Conservation (phyloP, 352 stramenopile species). For the Globisporangium yorkense region DNA sequence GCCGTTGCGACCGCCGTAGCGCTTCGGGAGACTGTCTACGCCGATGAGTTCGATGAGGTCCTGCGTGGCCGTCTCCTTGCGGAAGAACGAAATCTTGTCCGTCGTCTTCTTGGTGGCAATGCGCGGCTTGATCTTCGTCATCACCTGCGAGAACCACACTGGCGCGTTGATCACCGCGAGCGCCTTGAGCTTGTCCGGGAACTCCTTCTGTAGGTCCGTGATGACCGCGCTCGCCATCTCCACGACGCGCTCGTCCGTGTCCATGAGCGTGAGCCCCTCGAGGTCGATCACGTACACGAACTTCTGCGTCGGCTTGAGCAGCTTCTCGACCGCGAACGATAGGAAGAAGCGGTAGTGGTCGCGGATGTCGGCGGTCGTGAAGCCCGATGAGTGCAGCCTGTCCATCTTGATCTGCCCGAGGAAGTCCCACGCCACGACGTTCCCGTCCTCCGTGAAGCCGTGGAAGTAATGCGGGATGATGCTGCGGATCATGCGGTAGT, state of each 20-base stretch:
- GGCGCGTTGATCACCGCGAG: constrained; percentile 64
- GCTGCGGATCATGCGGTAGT: constrained; percentile 64
- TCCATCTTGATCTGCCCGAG: constrained; percentile 77
- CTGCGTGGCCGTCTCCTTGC: constrained; percentile 27
- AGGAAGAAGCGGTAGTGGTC: constrained; percentile 78
- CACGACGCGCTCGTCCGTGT: constrained; percentile 65
- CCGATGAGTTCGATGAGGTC: constrained; percentile 59
- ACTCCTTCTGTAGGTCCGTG: constrained; percentile 48
- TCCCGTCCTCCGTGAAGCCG: constrained; percentile 57
- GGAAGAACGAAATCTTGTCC: constrained; percentile 64
- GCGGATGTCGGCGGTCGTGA: constrained; percentile 64
- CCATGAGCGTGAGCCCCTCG: constrained; percentile 65
- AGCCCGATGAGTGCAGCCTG: constrained; percentile 51
- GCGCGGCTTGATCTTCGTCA: constrained; percentile 44
- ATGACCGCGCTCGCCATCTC: constrained; percentile 49
- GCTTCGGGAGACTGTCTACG: constrained; percentile 62
- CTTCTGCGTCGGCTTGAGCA: constrained; percentile 57
- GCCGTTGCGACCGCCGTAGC: constrained; percentile 65
- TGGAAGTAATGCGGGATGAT: constrained; percentile 77
- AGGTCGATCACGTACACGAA: constrained; percentile 76
- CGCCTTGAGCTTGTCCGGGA: constrained; percentile 56
- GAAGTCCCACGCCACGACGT: constrained; percentile 77
- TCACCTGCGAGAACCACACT: constrained; percentile 81
- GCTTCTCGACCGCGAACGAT: constrained; percentile 61
- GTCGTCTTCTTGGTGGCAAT: constrained; percentile 47